Evolutionary conservation across 306 rosid genomes (phyloP), one percentile per base, ranked within the genome.

Genomic region (Datisca glomerata): DNA sequence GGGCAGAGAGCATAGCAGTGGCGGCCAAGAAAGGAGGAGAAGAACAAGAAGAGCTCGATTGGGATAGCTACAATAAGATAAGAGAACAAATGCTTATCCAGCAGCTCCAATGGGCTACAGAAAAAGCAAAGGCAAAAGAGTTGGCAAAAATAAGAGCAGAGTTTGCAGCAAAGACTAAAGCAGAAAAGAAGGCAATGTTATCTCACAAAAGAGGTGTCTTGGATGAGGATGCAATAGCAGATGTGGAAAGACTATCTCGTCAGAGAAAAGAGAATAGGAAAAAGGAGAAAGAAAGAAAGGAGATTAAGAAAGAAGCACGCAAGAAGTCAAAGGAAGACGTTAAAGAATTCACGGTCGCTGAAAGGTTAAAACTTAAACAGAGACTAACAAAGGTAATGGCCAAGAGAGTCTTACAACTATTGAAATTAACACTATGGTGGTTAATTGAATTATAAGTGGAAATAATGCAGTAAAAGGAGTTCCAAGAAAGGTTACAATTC

Each of bases 11-110:
- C 66, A 63, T 84, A 67, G 91, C 84, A 19, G 63, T 72, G 54
- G 81, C 55, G 5, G 93, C 98, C 34, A 80, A 64, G 74, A 64
- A 64, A 41, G 93, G 98, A 53, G 86, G 66, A 14, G 32, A 10
- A 35, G 79, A 54, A 21, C 66, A 84, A 60, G 55, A 80, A 57
- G 83, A 70, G 67, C 66, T 80, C 29, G 74, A 68, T 8, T 84
- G 91, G 93, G 81, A 75, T 45, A 84, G 95, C 65, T 84, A 70
- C 42, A 61, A 64, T 12, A 80, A 53, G 50, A 75, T 72, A 49
- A 55, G 56, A 43, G 62, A 80, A 57, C 75, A 80, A 61, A 59
- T 64, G 39, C 12, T 67, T 42, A 24, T 43, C 27, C 67, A 50
- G 50, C 59, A 61, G 55, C 70, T 76, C 53, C 75, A 45, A 49